A percentile compares a stretch with the other conserved stretches of the same genome.
phyloP scores from a whole-genome alignment of 129 eudicot species.

The Lactuca sativa region DNA sequence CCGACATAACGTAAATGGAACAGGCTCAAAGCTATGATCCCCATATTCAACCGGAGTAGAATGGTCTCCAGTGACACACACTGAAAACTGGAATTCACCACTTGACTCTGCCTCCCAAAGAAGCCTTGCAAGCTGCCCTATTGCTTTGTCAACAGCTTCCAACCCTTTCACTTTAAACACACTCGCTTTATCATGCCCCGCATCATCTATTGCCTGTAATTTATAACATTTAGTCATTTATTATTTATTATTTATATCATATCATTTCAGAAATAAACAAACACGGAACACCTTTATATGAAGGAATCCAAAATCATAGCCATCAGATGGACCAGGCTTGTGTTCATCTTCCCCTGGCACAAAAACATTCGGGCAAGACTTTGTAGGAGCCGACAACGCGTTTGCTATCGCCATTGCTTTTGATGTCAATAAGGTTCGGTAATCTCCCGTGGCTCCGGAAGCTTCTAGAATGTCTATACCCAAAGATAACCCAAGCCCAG shows the following conservation, averaged over 20 bases:
- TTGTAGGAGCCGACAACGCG: constrained; percentile 80
- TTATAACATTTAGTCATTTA: constrained; percentile 59
- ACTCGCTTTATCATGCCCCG: constrained; percentile 97
- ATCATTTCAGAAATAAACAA: neutral
- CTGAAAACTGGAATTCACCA: constrained; percentile 61
- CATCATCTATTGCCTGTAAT: constrained; percentile 92
- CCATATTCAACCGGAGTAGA: constrained; percentile 98
- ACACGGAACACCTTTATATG: constrained; percentile 69
- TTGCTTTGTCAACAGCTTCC: constrained; percentile 90
- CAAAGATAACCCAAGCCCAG: constrained; percentile 92
- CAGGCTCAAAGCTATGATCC: constrained; percentile 96
- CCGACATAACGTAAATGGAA: constrained; percentile 77
- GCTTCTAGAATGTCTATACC: constrained; percentile 97
- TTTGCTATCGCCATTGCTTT: constrained; percentile 86
- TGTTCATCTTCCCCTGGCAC: constrained; percentile 95
- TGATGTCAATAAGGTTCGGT: constrained; percentile 82
- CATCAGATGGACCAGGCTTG: constrained; percentile 72
- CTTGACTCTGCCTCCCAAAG: constrained; percentile 78
- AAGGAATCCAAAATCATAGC: constrained; percentile 95
- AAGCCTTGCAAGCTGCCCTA: constrained; percentile 87
- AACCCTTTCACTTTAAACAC: constrained; percentile 83
- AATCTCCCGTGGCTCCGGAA: constrained; percentile 97
- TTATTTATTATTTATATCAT: constrained; percentile 53
- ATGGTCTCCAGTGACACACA: constrained; percentile 94
- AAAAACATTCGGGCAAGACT: constrained; percentile 75